Conservation (phyloP, 805 yeast genomes). For the Candida montana region DNA sequence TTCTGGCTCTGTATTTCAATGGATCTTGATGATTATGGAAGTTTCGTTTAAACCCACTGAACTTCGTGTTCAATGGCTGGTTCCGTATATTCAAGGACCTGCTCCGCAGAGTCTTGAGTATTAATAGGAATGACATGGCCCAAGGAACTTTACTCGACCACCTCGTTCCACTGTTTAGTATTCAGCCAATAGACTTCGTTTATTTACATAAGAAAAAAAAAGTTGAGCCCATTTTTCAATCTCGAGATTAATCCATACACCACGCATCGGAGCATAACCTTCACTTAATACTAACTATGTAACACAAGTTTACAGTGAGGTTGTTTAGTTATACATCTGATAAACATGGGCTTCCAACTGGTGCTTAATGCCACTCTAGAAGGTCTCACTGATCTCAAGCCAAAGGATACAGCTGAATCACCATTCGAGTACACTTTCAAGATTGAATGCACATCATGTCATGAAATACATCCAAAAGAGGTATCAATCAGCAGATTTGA, state of each 20-base stretch:
- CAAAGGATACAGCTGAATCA: constrained; percentile 50
- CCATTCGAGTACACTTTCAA: constrained; percentile 77
- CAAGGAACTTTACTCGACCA: too few relatives aligned
- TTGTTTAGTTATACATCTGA: too few relatives aligned
- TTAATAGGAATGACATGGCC: constrained; percentile 3
- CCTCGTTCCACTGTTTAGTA: too few relatives aligned
- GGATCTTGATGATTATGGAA: constrained; percentile 3
- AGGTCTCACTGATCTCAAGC: constrained; percentile 39
- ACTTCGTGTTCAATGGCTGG: neutral
- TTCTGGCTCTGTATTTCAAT: neutral
- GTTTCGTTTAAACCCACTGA: neutral
- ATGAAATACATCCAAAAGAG: constrained; percentile 68
- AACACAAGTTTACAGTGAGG: too few relatives aligned
- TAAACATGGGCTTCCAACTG: constrained; percentile 26
- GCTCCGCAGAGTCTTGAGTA: neutral
- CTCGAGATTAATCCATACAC: too few relatives aligned
- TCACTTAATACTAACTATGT: too few relatives aligned
- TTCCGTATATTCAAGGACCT: neutral
- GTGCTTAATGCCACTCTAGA: constrained; percentile 31
- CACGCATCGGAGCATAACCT: too few relatives aligned
- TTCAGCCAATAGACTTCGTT: too few relatives aligned
- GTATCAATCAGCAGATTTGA: constrained; percentile 66
- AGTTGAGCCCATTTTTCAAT: too few relatives aligned
- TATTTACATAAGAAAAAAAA: too few relatives aligned
- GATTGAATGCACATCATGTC: constrained; percentile 72